Evolutionary conservation across 2,329 filamentous ascomycete genomes (phyloP), one percentile per base, ranked within the genome.

Genomic region (Pseudocercospora fuligena): DNA sequence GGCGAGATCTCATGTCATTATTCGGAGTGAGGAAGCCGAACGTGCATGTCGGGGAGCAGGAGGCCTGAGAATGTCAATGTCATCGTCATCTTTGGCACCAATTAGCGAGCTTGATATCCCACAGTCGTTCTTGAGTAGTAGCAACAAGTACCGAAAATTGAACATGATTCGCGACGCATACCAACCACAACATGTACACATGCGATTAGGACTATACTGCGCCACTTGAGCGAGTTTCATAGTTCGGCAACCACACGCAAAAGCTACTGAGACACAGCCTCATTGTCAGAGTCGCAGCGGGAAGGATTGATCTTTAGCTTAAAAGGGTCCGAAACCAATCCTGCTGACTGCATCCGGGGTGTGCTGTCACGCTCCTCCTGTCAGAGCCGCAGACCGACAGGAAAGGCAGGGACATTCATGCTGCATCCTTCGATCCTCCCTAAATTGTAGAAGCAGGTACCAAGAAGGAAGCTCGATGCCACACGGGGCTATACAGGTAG

Each of bases 11-110:
- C 21, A 63, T 29, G 31, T 25, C 47, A 21, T 19, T 57, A 9
- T 23, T 63, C 49, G 60, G 60, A 19, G 49, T 25, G 21, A 36
- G 21, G 31, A 63, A 56, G 60, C 57, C 57, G 33, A 56, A 56
- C 25, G 51, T 31, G 51, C 51, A 56, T 25, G 25, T 56, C 51
- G 16, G 51, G 19, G 51, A 56, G 23, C 23, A 56, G 25, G 23
- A 56, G 25, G 51, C 12, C 27, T 56, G 25, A 56, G 21, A 27
- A 56, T 27, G 51, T 31, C 25, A 25, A 23, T 27, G 49, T 53
- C 25, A 23, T 16, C 21, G 23, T 27, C 12, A 14, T 51, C 11
- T 51, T 51, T 51, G n/a, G 11, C 47, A 1, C 11, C 16, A 7
- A 19, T 19, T 49, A 21, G 8, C 23, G 46, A 25, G 46, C n/a